phyloP scores from a whole-genome alignment of 257 asterid genomes.

The Linaria vulgaris region DNA sequence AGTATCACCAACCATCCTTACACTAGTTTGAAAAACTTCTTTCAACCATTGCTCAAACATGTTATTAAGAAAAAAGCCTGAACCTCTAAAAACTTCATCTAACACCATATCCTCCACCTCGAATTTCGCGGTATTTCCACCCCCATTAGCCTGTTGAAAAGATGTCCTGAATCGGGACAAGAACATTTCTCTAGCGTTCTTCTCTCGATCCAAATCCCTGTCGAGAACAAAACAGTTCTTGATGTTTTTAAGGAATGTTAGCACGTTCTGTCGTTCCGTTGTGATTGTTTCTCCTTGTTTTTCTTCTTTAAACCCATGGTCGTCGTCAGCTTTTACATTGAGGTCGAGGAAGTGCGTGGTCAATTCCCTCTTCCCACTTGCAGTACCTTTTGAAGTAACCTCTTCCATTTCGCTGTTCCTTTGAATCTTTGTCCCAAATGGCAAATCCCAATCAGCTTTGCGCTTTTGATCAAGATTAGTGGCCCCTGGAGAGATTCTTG shows the following conservation, averaged over 20 bases:
- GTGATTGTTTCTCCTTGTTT: constrained; percentile 39
- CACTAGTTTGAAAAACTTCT: constrained; percentile 49
- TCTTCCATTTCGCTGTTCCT: constrained; percentile 36
- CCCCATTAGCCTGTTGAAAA: constrained; percentile 29
- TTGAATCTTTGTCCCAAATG: constrained; percentile 35
- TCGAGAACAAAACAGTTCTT: constrained; percentile 42
- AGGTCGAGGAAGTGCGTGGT: constrained; percentile 61
- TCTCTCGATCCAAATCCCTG: constrained; percentile 31
- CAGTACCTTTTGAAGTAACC: constrained; percentile 27
- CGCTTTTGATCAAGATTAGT: constrained; percentile 59
- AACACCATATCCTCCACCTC: constrained; percentile 45
- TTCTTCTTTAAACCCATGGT: constrained; percentile 29
- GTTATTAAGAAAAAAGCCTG: constrained; percentile 43
- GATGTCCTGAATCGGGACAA: constrained; percentile 37
- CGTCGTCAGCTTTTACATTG: constrained; percentile 57
- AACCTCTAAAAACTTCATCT: constrained; percentile 43
- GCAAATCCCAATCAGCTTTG: constrained; percentile 46
- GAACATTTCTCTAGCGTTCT: constrained; percentile 40
- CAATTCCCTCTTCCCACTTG: constrained; percentile 27
- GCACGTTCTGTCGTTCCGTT: constrained; percentile 25
- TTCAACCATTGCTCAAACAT: constrained; percentile 67
- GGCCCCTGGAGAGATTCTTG: too few species aligned
- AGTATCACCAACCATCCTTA: constrained; percentile 30
- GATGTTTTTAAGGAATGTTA: constrained; percentile 41
- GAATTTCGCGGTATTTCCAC: constrained; percentile 25